These are phyloP conservation scores for Akanthomyces lecanii DNA, from an alignment of 2,329 filamentous ascomycete species.

Conservation along the genomic window DNA sequence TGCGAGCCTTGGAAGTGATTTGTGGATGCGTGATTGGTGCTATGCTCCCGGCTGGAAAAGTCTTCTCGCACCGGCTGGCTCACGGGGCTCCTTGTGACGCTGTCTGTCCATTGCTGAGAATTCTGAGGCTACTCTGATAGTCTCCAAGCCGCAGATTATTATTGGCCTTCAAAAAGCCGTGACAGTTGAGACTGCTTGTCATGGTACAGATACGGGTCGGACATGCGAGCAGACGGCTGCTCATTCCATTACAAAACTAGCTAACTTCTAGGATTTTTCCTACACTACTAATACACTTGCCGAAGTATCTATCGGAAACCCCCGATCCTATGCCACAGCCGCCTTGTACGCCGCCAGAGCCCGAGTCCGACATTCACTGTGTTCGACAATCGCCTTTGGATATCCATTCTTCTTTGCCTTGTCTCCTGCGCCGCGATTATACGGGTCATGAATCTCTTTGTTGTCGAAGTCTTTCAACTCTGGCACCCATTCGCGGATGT, in stretches of 20 bases:
- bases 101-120: slow-evolving; percentile 43
- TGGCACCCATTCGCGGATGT: slow-evolving; percentile 78
- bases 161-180: slow-evolving; percentile 59
- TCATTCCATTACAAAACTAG: slow-evolving; percentile 6
- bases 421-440: slow-evolving; percentile 56
- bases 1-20: slow-evolving; percentile 22
- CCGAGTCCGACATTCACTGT: slow-evolving; percentile 63
- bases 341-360: slow-evolving; percentile 68
- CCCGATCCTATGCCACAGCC: slow-evolving; percentile 17
- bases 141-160: slow-evolving; percentile 54
- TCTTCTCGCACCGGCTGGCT: slow-evolving; percentile 45
- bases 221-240: slow-evolving; percentile 35
- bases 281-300: background rate
- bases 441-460: slow-evolving; percentile 77
- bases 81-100: slow-evolving; percentile 21
- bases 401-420: slow-evolving; percentile 66
- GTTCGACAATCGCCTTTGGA: slow-evolving; percentile 69
- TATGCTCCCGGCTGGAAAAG: slow-evolving; percentile 50
- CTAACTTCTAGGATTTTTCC: background rate
- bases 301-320: background rate
- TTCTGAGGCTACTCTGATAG: slow-evolving; percentile 55
- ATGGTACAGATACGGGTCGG: slow-evolving; percentile 65
- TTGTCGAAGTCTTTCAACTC: slow-evolving; percentile 63
- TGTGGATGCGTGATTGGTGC: slow-evolving; percentile 26
- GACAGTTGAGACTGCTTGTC: slow-evolving; percentile 48